These are phyloP conservation scores for Saturnispora bothae DNA, from an alignment of 805 yeast genomes.

Conservation along the genomic window DNA sequence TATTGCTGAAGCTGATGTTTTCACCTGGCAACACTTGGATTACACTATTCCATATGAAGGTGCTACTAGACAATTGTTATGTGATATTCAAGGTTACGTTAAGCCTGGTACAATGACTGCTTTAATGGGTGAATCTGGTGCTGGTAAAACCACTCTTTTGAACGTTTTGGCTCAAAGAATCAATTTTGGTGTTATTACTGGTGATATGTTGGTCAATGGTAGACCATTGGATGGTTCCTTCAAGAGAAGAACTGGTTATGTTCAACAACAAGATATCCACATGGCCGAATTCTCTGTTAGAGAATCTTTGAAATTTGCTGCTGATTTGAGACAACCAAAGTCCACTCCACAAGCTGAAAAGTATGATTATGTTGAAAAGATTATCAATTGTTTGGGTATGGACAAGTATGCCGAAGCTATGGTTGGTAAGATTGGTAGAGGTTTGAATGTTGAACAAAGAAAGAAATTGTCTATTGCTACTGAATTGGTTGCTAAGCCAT, in stretches of 20 bases:
- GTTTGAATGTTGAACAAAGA: constrained; percentile 44
- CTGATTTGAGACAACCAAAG: constrained; percentile 37
- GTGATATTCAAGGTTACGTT: constrained; percentile 34
- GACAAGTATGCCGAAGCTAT: constrained; percentile 40
- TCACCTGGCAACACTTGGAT: constrained; percentile 54
- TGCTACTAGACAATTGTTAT: constrained; percentile 31
- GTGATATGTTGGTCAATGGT: constrained; percentile 48
- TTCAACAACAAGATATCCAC: constrained; percentile 46
- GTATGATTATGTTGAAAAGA: constrained; percentile 33
- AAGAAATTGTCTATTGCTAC: constrained; percentile 45
- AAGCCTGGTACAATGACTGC: constrained; percentile 49
- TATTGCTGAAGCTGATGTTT: constrained; percentile 41
- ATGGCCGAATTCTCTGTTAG: constrained; percentile 41
- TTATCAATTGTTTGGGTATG: constrained; percentile 32
- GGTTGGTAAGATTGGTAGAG: constrained; percentile 35
- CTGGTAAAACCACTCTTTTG: constrained; percentile 49
- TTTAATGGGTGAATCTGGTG: constrained; percentile 54
- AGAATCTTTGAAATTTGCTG: constrained; percentile 41
- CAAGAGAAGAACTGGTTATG: constrained; percentile 44
- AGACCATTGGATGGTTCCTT: constrained; percentile 39
- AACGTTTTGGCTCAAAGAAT: constrained; percentile 44
- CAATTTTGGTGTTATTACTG: constrained; percentile 42
- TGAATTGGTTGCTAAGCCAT: constrained; percentile 45
- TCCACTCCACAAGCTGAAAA: constrained; percentile 30
- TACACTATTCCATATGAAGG: constrained; percentile 45